Percentiles rank a stretch among this genome's conserved stretches.
Conservation (phyloP, 768 basidiomycete genomes). For the Amanita jacksonii region DNA sequence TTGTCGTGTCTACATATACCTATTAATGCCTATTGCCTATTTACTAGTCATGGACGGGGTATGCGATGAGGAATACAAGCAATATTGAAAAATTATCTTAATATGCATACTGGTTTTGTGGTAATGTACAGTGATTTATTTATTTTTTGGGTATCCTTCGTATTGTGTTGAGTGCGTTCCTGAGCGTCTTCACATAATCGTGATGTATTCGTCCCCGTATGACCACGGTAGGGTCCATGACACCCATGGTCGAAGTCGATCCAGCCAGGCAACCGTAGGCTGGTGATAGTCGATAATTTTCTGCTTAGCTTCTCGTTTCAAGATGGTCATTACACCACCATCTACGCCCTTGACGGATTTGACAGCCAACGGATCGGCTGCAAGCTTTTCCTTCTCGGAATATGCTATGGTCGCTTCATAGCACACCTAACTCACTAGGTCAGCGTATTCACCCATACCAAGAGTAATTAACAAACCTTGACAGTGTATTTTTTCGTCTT, state of each 20-base stretch:
- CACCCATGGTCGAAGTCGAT: not conserved
- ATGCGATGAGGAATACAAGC: slow-evolving; percentile 69
- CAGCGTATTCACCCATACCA: not conserved
- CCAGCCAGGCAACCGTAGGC: slow-evolving; percentile 3
- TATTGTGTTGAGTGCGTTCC: too few relatives aligned
- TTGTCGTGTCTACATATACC: slow-evolving; percentile 8
- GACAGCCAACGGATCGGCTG: slow-evolving; percentile 2
- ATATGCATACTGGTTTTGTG: not conserved
- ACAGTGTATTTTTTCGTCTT: slow-evolving; percentile 7
- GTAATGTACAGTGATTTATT: slow-evolving; percentile 8
- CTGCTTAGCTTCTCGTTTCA: slow-evolving; percentile 5
- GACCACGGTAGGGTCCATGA: not conserved
- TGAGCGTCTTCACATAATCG: slow-evolving; percentile 3
- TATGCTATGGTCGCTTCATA: slow-evolving; percentile 9
- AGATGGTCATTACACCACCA: slow-evolving; percentile 10
- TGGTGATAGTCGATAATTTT: not conserved
- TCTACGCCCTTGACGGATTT: slow-evolving; percentile 7
- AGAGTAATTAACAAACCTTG: slow-evolving; percentile 2
- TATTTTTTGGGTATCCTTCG: slow-evolving; percentile 8
- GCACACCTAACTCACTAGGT: slow-evolving; percentile 2
- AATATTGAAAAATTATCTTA: slow-evolving; percentile 46
- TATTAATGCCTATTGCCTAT: not conserved
- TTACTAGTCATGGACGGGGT: slow-evolving; percentile 90
- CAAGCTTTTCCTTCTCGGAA: not conserved
- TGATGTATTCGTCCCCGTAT: slow-evolving; percentile 1